Evolutionary conservation across 257 asterid genomes (phyloP).

Genomic region (Solanum bulbocastanum): DNA sequence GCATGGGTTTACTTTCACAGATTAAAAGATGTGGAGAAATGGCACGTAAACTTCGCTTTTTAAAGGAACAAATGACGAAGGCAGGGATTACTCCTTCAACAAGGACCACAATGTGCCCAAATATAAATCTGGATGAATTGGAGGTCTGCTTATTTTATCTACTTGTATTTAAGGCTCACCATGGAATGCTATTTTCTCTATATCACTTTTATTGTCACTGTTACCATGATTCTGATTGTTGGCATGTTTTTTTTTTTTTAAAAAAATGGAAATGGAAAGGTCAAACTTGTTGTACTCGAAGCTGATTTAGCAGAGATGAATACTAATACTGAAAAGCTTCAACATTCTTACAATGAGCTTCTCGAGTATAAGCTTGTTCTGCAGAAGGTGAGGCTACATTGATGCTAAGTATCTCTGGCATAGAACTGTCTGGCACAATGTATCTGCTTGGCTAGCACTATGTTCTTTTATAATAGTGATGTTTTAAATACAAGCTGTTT

Average conservation of each 20-base stretch:
- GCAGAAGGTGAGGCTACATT: slow-evolving; percentile 34
- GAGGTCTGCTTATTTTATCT: slow-evolving; percentile 31
- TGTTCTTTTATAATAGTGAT: not conserved
- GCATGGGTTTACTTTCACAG: slow-evolving; percentile 11
- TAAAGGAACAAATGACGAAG: slow-evolving; percentile 45
- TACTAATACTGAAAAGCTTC: slow-evolving; percentile 41
- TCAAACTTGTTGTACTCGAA: slow-evolving; percentile 51
- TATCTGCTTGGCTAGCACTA: not conserved
- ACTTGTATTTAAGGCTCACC: not conserved
- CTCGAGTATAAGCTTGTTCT: slow-evolving; percentile 52
- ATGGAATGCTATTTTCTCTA: not conserved
- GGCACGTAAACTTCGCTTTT: slow-evolving; percentile 48
- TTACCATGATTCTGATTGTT: not conserved
- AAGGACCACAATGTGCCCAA: slow-evolving; percentile 11
- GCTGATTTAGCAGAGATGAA: slow-evolving; percentile 60
- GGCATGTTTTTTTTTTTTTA: not conserved
- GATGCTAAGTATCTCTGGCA: not conserved
- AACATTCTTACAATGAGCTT: slow-evolving; percentile 47
- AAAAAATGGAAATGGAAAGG: slow-evolving; percentile 15
- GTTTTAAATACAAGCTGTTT: not conserved
- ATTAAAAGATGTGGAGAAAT: slow-evolving; percentile 56
- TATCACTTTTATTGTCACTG: not conserved
- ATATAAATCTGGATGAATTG: slow-evolving; percentile 36
- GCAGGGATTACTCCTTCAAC: slow-evolving; percentile 35
- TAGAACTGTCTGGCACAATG: not conserved